Evolutionary conservation across 2,329 filamentous ascomycete genomes (phyloP).

Genomic region (Phyllosticta citriasiana): DNA sequence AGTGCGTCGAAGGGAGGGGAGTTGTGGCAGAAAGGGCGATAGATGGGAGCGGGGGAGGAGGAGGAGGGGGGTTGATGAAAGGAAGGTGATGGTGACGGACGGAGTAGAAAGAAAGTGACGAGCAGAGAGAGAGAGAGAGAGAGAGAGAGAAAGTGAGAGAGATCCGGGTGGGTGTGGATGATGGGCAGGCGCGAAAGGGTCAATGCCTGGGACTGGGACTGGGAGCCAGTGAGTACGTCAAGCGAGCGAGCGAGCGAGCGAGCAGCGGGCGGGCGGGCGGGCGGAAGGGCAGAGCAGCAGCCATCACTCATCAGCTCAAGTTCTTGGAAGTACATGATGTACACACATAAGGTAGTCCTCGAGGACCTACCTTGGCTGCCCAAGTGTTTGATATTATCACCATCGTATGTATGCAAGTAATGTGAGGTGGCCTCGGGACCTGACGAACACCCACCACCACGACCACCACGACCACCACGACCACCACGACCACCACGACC

Average conservation of each 20-base stretch:
- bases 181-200: slow-evolving; percentile 1
- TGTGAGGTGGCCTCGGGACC: background rate
- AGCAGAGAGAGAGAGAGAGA: background rate
- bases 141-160: slow-evolving; percentile 1
- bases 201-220: background rate
- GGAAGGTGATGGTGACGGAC: slow-evolving; percentile 16
- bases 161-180: background rate
- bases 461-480: too few species aligned
- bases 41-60: slow-evolving; percentile 14
- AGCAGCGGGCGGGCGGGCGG: background rate
- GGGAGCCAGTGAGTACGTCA: background rate
- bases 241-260: background rate
- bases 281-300: background rate
- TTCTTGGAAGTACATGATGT: background rate
- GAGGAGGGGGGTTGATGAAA: slow-evolving; percentile 17
- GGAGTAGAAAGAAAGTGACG: slow-evolving; percentile 8
- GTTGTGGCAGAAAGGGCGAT: slow-evolving; percentile 16
- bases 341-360: background rate
- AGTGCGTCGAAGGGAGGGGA: slow-evolving; percentile 13
- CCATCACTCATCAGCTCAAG: background rate
- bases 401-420: too few species aligned
- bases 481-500: too few species aligned
- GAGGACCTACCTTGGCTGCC: background rate
- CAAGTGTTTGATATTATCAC: background rate
- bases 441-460: background rate